Conservation (phyloP, 768 basidiomycete species). For the Strobilomyces confusus region DNA sequence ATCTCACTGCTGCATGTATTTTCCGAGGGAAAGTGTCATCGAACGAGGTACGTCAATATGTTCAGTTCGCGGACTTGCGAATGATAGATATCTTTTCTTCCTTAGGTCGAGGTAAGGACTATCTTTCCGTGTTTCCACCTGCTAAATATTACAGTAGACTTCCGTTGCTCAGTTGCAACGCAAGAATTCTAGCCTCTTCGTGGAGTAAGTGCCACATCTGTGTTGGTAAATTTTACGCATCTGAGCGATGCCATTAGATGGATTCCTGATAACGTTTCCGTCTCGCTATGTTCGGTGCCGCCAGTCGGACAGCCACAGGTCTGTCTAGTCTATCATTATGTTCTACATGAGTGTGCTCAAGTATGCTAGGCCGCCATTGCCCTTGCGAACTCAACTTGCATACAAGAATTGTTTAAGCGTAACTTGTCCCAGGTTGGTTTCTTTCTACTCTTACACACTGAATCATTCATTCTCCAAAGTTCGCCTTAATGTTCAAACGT, state of each 20-base stretch:
- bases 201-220: constrained; percentile 52
- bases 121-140: constrained; percentile 2
- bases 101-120: constrained; percentile 49
- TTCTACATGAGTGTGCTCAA: constrained; percentile 8
- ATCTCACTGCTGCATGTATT: constrained; percentile 82
- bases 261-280: constrained; percentile 90
- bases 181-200: constrained; percentile 71
- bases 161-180: constrained; percentile 70
- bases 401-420: constrained; percentile 83
- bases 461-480: constrained; percentile 39
- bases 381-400: constrained; percentile 74
- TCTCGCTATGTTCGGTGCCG: constrained; percentile 77
- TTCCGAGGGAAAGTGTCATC: constrained; percentile 83
- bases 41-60: constrained; percentile 57
- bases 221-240: neutral
- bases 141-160: constrained; percentile 39
- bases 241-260: constrained; percentile 43
- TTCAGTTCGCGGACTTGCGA: neutral
- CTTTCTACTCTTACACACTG: neutral
- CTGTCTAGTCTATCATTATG: constrained; percentile 14
- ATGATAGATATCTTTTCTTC: constrained; percentile 10
- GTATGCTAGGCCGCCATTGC: constrained; percentile 57
- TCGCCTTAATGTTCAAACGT: constrained; percentile 77
- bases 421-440: constrained; percentile 52
- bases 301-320: constrained; percentile 76